These are phyloP conservation scores for Nannizzia gypsea DNA, from an alignment of 2,329 filamentous ascomycete genomes.

Conservation along the genomic window DNA sequence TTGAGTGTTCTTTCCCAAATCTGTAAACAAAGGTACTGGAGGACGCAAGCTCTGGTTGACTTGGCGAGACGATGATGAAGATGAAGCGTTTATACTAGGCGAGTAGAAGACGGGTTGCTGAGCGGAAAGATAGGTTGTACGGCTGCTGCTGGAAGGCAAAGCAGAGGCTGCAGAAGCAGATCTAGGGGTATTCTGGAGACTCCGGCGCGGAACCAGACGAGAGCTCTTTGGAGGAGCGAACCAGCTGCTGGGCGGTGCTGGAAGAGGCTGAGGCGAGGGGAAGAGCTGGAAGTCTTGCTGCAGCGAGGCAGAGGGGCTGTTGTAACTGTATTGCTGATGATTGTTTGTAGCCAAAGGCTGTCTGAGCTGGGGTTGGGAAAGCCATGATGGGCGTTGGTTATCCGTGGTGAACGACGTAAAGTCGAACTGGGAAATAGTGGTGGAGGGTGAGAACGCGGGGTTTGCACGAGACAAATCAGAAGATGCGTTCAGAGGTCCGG, in stretches of 20 bases:
- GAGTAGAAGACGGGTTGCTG: background rate
- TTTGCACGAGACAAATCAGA: slow-evolving; percentile 33
- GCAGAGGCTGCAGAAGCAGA: background rate
- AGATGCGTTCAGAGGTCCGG: slow-evolving; percentile 37
- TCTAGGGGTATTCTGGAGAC: too few relatives aligned
- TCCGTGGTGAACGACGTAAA: slow-evolving; percentile 39
- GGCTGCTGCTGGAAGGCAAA: background rate
- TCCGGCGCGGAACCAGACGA: too few relatives aligned
- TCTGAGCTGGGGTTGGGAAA: slow-evolving; percentile 32
- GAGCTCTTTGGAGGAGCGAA: too few relatives aligned
- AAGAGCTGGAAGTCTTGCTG: slow-evolving; percentile 36
- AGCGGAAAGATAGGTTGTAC: background rate
- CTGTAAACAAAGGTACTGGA: background rate
- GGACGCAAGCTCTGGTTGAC: background rate
- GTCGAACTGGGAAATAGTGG: slow-evolving; percentile 31
- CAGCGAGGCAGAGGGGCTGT: slow-evolving; percentile 12
- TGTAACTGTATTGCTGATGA: slow-evolving; percentile 14
- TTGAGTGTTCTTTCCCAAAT: background rate
- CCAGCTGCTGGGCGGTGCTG: background rate
- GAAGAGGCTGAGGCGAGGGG: slow-evolving; percentile 17
- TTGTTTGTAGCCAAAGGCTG: slow-evolving; percentile 32
- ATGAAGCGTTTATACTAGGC: background rate
- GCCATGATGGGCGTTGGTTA: slow-evolving; percentile 38
- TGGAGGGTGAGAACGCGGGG: slow-evolving; percentile 21
- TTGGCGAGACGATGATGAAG: background rate